Evolutionary conservation across 495 filamentous ascomycete genomes (phyloP).

Genomic region (Aspergillus sparsus): DNA sequence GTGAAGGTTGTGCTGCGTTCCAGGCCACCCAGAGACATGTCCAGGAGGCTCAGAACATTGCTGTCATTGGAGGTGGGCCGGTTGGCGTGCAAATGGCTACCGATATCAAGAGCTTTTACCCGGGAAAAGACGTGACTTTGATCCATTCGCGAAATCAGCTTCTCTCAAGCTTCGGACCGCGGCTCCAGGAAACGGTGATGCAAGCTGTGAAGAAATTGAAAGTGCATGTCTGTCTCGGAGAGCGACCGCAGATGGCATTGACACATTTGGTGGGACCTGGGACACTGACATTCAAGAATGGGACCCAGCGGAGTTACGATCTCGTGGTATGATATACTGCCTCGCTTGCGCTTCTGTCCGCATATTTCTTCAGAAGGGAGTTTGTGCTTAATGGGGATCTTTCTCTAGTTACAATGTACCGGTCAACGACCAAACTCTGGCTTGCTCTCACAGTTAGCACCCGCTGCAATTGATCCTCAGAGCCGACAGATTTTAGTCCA

Average conservation of each 20-base stretch:
- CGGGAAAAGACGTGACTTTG: conserved; percentile 52
- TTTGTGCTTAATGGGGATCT: conserved; percentile 1
- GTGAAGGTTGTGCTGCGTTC: conserved; percentile 25
- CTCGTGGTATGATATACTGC: conserved; percentile 19
- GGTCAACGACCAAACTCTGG: conserved; percentile 29
- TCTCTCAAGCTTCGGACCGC: conserved; percentile 45
- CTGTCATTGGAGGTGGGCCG: conserved; percentile 55
- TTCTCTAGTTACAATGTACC: conserved; percentile 26
- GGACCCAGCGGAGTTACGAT: conserved; percentile 21
- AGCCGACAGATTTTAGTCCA: conserved; percentile 45
- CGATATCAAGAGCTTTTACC: conserved; percentile 54
- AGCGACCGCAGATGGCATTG: conserved; percentile 27
- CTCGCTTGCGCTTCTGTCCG: background rate
- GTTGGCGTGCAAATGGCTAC: conserved; percentile 55
- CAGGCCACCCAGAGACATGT: conserved; percentile 26
- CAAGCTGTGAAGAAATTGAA: conserved; percentile 41
- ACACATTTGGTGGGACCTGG: conserved; percentile 7
- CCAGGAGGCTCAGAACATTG: conserved; percentile 36
- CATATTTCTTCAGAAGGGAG: background rate
- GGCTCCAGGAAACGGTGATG: conserved; percentile 39
- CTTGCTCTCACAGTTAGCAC: conserved; percentile 5
- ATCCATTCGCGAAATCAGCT: conserved; percentile 54
- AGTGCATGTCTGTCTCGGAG: conserved; percentile 43
- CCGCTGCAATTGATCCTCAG: conserved; percentile 40
- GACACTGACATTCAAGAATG: conserved; percentile 15